Evolutionary conservation across 345 rosid species (phyloP).

Genomic region (Arabidopsis arenosa): DNA sequence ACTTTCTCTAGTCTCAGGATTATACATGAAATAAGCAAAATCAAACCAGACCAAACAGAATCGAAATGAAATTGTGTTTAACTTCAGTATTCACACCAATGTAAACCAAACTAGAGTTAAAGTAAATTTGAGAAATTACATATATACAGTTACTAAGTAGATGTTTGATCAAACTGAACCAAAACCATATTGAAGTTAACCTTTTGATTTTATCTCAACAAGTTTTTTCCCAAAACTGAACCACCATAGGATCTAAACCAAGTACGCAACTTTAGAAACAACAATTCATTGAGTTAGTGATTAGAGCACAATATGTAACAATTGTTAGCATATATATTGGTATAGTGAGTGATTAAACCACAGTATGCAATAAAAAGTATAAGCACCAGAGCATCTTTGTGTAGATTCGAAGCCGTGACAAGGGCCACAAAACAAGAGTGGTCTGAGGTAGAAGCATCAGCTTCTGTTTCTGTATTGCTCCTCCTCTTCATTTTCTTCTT

Average conservation of each 20-base stretch:
- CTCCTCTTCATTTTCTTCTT: not conserved
- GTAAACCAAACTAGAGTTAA: not conserved
- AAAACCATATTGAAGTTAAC: not conserved
- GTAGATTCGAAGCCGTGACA: conserved; percentile 4
- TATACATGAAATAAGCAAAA: not conserved
- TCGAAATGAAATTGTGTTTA: not conserved
- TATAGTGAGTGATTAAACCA: not conserved
- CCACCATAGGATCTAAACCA: not conserved
- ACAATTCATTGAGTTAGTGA: not conserved
- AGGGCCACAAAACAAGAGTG: conserved; percentile 2
- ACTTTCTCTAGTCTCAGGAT: not conserved
- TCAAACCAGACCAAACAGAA: not conserved
- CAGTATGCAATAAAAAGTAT: not conserved
- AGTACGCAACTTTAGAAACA: not conserved
- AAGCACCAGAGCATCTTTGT: not conserved
- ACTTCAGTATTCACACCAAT: not conserved
- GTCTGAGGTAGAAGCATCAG: not conserved
- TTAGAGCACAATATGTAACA: not conserved
- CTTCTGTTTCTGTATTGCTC: not conserved
- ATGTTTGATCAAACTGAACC: not conserved
- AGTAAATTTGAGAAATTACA: not conserved
- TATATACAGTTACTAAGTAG: not conserved
- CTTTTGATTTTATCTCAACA: not conserved
- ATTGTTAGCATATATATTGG: not conserved
- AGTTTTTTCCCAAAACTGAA: not conserved